Conservation (phyloP, 1,284 basidiomycete species). For the Schizophyllum amplum region DNA sequence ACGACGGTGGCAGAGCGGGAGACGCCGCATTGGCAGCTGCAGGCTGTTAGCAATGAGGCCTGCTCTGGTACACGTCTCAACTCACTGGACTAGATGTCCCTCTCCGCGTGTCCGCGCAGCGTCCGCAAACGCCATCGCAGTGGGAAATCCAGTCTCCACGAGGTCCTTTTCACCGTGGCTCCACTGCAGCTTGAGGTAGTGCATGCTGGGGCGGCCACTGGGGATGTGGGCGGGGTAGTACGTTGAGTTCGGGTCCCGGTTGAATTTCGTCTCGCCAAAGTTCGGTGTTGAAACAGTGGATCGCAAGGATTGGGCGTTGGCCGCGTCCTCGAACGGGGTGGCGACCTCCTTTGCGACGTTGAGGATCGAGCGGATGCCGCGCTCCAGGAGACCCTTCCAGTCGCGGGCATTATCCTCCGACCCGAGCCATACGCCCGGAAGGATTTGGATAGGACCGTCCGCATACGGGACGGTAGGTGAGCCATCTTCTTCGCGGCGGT, state of each 20-base stretch:
- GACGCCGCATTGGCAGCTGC: conserved; percentile 92
- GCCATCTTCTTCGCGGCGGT: conserved; percentile 60
- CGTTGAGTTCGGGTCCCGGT: conserved; percentile 32
- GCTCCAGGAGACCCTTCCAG: conserved; percentile 60
- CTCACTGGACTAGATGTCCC: conserved; percentile 84
- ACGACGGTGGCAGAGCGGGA: conserved; percentile 90
- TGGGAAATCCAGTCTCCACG: conserved; percentile 68
- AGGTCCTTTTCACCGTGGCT: conserved; percentile 90
- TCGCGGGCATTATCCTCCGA: conserved; percentile 90
- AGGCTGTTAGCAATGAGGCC: conserved; percentile 11
- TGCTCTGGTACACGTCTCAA: too few relatives aligned
- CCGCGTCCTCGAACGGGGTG: conserved; percentile 58
- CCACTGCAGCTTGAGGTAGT: conserved; percentile 92
- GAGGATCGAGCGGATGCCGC: conserved; percentile 75
- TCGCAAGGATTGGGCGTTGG: conserved; percentile 38
- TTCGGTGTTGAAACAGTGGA: conserved; percentile 64
- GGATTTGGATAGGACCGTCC: conserved; percentile 81
- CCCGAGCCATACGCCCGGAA: conserved; percentile 89
- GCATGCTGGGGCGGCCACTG: conserved; percentile 66
- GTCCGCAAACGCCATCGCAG: conserved; percentile 78
- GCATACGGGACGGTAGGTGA: conserved; percentile 62
- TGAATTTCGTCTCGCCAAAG: conserved; percentile 28
- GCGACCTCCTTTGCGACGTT: conserved; percentile 95
- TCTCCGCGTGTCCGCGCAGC: conserved; percentile 55
- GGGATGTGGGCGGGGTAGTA: conserved; percentile 58